A percentile compares a stretch with the other conserved stretches of the same genome.
phyloP scores from a whole-genome alignment of 225 moss, liverwort and hornwort species.

The Pleurozium schreberi region DNA sequence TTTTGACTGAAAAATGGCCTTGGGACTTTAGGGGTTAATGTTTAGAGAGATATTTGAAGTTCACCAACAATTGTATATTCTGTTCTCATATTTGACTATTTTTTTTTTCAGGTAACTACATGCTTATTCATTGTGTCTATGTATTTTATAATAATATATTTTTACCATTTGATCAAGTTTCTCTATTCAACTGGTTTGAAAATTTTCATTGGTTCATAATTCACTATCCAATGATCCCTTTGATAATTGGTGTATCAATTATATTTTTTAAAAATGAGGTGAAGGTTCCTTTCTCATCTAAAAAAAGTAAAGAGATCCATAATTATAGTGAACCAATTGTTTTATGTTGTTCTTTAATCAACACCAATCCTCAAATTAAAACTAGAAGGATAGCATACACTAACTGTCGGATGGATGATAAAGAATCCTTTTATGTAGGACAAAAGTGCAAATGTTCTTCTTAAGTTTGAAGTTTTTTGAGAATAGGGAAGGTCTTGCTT shows the following conservation, averaged over 20 bases:
- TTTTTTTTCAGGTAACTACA: background rate
- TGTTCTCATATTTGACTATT: background rate
- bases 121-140: background rate
- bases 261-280: background rate
- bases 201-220: background rate
- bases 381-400: fast-evolving
- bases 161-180: background rate
- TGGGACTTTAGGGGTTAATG: no score
- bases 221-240: background rate
- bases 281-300: fast-evolving
- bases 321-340: background rate
- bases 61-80: background rate
- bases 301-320: fast-evolving
- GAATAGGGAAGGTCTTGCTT: fast-evolving
- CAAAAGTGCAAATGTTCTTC: fast-evolving
- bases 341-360: fast-evolving
- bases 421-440: background rate
- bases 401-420: fast-evolving
- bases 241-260: background rate
- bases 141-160: background rate
- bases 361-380: background rate
- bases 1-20: no score
- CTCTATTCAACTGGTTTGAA: fast-evolving
- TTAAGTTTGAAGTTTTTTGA: background rate
- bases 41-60: background rate